Base-by-base conservation (phyloP, 495 filamentous ascomycete species). In the Evansstolkia leycettana region DNA sequence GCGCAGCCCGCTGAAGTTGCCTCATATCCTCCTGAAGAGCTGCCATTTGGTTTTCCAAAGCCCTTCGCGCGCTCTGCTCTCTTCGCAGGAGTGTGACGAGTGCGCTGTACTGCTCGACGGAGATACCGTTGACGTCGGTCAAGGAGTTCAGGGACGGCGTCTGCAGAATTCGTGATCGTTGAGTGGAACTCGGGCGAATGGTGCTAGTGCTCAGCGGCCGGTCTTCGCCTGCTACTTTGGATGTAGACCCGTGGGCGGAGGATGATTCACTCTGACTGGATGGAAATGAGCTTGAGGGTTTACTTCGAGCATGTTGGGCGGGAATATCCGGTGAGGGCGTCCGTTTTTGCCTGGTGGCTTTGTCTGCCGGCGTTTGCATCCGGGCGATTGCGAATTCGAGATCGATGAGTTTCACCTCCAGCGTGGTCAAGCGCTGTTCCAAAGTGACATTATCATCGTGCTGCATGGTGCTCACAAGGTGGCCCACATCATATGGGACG, bases 381-480 rank as follows among this genome's bases (percentile, higher is more conserved):
- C 67, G 59, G 0, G 69, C 67, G 34, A 73, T 67, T 1, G 69
- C 69, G 31, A 69, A 70, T 39, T 73, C 69, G 7, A 73, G 51
- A 24, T 73, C 69, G 41, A 73, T 70, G 25, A 73, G 50, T 33
- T 73, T 73, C 3, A 73, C 66, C 33, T 73, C 69, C 0, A 73
- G 40, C 0, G 68, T 73, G 24, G 67, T 62, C 5, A 73, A 28
- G 14, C 69, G 60, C 30, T 73, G 67, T 39, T 73, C 69, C 1
- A 70, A 37, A 1, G 65, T 67, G 7, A 64, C 47, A 17, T 56
- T 53, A 15, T 66, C 64, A 35, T 68, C 64, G 38, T 55, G 52
- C 19, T 68, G 62, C 52, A 71, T 65, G 11, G 53, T 45, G 31
- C 50, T 58, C 8, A 66, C 50, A 5, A 67, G 48, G 27, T 48